Evolutionary conservation across 306 rosid species (phyloP).

Genomic region (Cicer judaicum): DNA sequence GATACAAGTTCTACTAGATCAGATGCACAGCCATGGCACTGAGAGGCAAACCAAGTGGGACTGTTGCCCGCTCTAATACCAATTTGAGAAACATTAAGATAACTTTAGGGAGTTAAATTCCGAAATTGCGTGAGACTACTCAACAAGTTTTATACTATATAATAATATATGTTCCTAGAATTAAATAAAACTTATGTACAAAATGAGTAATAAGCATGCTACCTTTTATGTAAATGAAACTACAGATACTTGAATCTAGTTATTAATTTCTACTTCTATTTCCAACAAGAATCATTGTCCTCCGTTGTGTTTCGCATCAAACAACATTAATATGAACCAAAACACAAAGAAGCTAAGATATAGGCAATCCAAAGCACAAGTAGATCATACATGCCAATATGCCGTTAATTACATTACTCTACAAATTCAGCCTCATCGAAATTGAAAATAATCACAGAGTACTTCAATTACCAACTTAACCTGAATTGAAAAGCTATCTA

Average conservation of each 20-base stretch:
- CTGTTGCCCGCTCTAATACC: too few species aligned
- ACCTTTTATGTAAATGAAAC: not conserved
- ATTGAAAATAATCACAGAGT: constrained; percentile 2
- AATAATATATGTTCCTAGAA: not conserved
- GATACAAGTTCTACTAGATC: not conserved
- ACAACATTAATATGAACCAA: constrained; percentile 8
- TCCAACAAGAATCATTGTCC: not conserved
- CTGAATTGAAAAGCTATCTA: constrained; percentile 16
- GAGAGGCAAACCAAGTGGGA: not conserved
- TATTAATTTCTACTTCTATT: constrained; percentile 7
- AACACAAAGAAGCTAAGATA: not conserved
- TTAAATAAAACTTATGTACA: not conserved
- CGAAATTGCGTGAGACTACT: not conserved
- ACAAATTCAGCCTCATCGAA: not conserved
- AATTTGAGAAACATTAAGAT: not conserved
- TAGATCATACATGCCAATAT: not conserved
- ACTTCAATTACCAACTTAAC: constrained; percentile 7
- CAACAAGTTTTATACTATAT: not conserved
- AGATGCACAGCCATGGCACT: not conserved
- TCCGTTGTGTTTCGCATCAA: constrained; percentile 3
- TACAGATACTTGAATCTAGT: not conserved
- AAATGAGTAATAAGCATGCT: not conserved
- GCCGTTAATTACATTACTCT: constrained; percentile 7
- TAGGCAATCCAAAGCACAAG: constrained; percentile 12
- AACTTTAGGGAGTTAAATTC: not conserved